Conservation (phyloP, 805 yeast genomes). For the Candida michaelii region DNA sequence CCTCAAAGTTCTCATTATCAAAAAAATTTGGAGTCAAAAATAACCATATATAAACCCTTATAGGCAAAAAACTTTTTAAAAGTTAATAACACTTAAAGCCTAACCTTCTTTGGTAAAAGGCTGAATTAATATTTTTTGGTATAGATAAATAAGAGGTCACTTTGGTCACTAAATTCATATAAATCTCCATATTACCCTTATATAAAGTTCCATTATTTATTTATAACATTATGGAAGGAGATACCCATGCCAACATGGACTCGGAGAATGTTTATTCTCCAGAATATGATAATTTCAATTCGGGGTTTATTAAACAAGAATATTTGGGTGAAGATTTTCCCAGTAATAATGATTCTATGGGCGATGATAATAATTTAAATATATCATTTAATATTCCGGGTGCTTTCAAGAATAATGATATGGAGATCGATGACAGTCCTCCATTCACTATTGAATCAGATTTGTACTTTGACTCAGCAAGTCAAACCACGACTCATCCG, state of each 20-base stretch:
- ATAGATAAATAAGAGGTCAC: neutral
- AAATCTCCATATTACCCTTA: too few relatives aligned
- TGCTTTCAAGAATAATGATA: slow-evolving; percentile 26
- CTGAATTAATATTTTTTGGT: neutral
- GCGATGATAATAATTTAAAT: slow-evolving; percentile 3
- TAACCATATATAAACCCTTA: neutral
- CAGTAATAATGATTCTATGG: neutral
- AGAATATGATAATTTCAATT: neutral
- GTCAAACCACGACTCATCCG: slow-evolving; percentile 1
- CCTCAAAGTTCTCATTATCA: neutral
- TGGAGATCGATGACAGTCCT: slow-evolving; percentile 40
- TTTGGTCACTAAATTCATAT: neutral
- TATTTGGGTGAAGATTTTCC: neutral
- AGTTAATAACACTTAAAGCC: neutral
- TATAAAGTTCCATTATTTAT: too few relatives aligned
- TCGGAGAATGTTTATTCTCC: neutral
- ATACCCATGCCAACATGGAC: neutral
- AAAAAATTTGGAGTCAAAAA: neutral
- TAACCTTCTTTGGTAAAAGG: neutral
- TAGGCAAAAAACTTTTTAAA: neutral
- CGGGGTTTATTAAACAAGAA: slow-evolving; percentile 1
- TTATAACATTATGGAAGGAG: neutral
- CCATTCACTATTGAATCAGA: slow-evolving; percentile 39
- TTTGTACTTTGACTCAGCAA: slow-evolving; percentile 21
- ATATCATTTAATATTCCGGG: slow-evolving; percentile 23